Percentiles rank a stretch among this genome's conserved stretches.
Evolutionary conservation across 495 filamentous ascomycete species (phyloP).

Genomic region (Hyaloscypha bicolor): DNA sequence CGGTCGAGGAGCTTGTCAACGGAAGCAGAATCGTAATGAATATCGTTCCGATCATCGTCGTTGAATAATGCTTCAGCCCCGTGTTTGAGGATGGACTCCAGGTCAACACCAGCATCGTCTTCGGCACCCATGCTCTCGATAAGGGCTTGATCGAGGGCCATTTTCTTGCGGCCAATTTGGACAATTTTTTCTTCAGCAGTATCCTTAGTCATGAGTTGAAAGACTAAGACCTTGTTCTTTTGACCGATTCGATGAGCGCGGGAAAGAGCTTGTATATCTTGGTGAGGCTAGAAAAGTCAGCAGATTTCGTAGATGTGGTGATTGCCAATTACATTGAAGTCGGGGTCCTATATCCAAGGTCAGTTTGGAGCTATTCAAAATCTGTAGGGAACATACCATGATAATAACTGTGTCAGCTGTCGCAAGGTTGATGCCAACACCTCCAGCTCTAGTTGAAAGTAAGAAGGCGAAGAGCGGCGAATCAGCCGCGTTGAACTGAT

Average conservation of each 20-base stretch:
- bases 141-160: constrained; percentile 88
- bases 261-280: constrained; percentile 94
- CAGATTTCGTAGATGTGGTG: neutral
- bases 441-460: constrained; percentile 90
- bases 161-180: constrained; percentile 93
- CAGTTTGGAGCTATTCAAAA: neutral
- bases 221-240: constrained; percentile 91
- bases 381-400: constrained; percentile 42
- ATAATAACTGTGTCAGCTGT: constrained; percentile 99
- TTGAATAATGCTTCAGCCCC: constrained; percentile 86
- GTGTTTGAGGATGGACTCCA: constrained; percentile 87
- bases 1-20: constrained; percentile 90
- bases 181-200: constrained; percentile 95
- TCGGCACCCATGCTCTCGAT: constrained; percentile 87
- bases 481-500: constrained; percentile 84
- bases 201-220: constrained; percentile 87
- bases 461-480: constrained; percentile 87
- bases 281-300: constrained; percentile 62
- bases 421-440: constrained; percentile 96
- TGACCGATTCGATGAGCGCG: constrained; percentile 96
- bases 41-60: constrained; percentile 65
- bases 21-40: constrained; percentile 76
- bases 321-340: constrained; percentile 67
- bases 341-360: constrained; percentile 62
- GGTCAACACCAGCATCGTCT: constrained; percentile 70